These are phyloP conservation scores for Aleurites moluccanus DNA, from an alignment of 441 rosid species.

Conservation along the genomic window DNA sequence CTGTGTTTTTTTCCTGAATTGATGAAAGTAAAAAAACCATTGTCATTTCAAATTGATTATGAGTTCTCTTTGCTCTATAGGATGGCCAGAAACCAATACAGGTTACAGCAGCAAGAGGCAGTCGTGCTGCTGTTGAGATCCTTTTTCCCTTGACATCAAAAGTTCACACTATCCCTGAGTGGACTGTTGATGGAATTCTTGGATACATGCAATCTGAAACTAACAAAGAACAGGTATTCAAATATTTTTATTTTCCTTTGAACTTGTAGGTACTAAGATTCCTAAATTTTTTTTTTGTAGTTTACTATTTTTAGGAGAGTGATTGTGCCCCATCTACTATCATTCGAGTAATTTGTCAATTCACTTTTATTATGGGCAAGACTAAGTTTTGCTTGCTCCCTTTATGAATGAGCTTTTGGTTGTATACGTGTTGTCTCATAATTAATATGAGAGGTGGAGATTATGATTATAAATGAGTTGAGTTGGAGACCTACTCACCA, in stretches of 20 bases:
- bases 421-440: not conserved
- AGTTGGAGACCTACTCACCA: no score
- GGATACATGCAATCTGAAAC: conserved; percentile 51
- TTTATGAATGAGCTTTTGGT: not conserved
- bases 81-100: conserved; percentile 80
- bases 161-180: conserved; percentile 52
- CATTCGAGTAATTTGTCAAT: not conserved
- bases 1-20: not conserved
- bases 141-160: conserved; percentile 70
- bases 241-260: not conserved
- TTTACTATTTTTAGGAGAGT: not conserved
- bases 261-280: not conserved
- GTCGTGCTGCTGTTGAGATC: conserved; percentile 60
- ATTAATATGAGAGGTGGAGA: not conserved
- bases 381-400: not conserved
- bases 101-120: conserved; percentile 81
- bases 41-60: not conserved
- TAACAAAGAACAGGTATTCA: conserved; percentile 41
- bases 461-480: not conserved
- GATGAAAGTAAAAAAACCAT: not conserved
- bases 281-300: not conserved
- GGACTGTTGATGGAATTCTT: conserved; percentile 81
- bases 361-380: not conserved
- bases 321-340: conserved; percentile 2
- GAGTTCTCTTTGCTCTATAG: conserved; percentile 36